A percentile compares a stretch with the other conserved stretches of the same genome.
Evolutionary conservation across 2,329 filamentous ascomycete genomes (phyloP).

Genomic region (Stemphylium vesicarium): DNA sequence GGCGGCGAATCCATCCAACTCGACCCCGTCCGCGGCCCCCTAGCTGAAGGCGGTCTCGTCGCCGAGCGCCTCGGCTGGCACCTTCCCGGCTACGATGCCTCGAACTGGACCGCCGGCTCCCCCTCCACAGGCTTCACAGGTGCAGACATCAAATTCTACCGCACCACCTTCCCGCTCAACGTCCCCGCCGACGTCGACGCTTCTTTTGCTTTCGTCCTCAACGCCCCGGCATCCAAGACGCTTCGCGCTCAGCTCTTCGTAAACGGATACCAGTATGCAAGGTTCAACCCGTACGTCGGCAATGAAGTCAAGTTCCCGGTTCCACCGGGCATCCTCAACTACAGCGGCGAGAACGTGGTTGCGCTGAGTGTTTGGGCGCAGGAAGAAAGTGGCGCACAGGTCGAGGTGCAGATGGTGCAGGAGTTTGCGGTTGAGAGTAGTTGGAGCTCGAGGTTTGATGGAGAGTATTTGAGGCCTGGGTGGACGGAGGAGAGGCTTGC

Average conservation of each 20-base stretch:
- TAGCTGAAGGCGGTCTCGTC: slow-evolving; percentile 65
- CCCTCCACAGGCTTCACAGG: slow-evolving; percentile 53
- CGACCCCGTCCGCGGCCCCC: slow-evolving; percentile 62
- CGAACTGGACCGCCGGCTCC: slow-evolving; percentile 50
- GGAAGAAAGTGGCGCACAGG: slow-evolving; percentile 57
- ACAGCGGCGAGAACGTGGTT: slow-evolving; percentile 64
- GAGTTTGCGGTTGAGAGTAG: slow-evolving; percentile 62
- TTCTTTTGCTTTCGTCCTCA: slow-evolving; percentile 62
- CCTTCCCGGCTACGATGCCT: slow-evolving; percentile 62
- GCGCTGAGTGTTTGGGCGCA: slow-evolving; percentile 67
- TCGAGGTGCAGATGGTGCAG: slow-evolving; percentile 59
- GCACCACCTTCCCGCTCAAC: slow-evolving; percentile 58
- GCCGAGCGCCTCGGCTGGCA: slow-evolving; percentile 66
- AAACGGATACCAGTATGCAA: slow-evolving; percentile 70
- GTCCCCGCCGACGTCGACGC: slow-evolving; percentile 62
- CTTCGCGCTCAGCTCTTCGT: slow-evolving; percentile 65
- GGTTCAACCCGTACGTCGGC: slow-evolving; percentile 66
- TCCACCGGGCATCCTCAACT: slow-evolving; percentile 64
- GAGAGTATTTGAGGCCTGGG: slow-evolving; percentile 57
- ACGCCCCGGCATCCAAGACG: slow-evolving; percentile 52
- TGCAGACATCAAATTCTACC: slow-evolving; percentile 63
- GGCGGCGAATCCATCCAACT: slow-evolving; percentile 57
- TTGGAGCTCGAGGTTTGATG: slow-evolving; percentile 59
- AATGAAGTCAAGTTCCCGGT: slow-evolving; percentile 67
- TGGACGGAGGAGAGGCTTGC: slow-evolving; percentile 53